Percentiles rank a stretch among this genome's conserved stretches.
Evolutionary conservation across 768 basidiomycete species (phyloP).

Genomic region (Clitopilus passeckerianus): DNA sequence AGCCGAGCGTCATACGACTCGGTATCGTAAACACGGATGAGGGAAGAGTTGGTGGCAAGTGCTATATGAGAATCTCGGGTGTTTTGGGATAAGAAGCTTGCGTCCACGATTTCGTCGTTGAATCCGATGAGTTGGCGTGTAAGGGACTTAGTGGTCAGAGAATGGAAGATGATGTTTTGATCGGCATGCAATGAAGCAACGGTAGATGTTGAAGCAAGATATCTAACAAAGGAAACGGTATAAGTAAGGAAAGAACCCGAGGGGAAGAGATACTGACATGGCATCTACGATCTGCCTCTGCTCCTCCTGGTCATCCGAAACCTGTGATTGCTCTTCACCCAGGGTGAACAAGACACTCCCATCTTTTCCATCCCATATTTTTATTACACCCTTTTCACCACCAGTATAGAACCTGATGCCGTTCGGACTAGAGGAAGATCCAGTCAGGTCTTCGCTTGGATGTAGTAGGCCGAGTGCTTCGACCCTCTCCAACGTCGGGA

Average conservation of each 20-base stretch:
- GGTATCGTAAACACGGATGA: slow-evolving; percentile 86
- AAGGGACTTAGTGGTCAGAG: slow-evolving; percentile 57
- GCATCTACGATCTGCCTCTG: slow-evolving; percentile 81
- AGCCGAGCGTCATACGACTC: slow-evolving; percentile 77
- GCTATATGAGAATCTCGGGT: slow-evolving; percentile 72
- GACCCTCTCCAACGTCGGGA: slow-evolving; percentile 79
- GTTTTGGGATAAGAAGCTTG: slow-evolving; percentile 52
- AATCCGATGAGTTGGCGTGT: slow-evolving; percentile 88
- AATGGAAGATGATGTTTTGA: slow-evolving; percentile 94
- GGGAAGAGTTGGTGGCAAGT: slow-evolving; percentile 95
- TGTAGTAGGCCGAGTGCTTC: slow-evolving; percentile 78
- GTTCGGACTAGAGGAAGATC: slow-evolving; percentile 31
- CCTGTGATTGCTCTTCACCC: slow-evolving; percentile 42
- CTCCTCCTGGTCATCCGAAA: slow-evolving; percentile 58
- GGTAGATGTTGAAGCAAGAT: slow-evolving; percentile 56
- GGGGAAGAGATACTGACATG: slow-evolving; percentile 53
- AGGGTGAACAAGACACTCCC: slow-evolving; percentile 61
- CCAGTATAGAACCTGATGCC: slow-evolving; percentile 77
- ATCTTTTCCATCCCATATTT: slow-evolving; percentile 76
- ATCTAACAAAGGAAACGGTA: slow-evolving; percentile 39
- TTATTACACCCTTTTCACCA: slow-evolving; percentile 84
- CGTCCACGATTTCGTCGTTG: slow-evolving; percentile 97
- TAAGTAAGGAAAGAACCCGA: neutral
- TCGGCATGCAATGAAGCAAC: slow-evolving; percentile 89
- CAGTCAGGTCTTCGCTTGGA: slow-evolving; percentile 42